Conservation (phyloP, 192 early-diverging fungal genomes). For the Backusella circina region DNA sequence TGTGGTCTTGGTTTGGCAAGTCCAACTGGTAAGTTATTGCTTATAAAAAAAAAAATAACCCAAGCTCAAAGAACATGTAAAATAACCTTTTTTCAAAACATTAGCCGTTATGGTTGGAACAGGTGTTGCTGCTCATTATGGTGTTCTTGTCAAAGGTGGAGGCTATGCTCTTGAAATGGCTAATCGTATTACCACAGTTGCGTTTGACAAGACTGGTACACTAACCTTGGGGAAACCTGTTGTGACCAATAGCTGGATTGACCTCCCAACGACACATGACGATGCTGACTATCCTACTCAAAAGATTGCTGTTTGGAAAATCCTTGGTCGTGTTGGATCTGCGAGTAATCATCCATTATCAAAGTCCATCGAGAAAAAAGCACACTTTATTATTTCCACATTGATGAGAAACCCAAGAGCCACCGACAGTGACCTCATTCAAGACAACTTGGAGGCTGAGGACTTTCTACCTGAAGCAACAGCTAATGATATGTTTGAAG, state of each 20-base stretch:
- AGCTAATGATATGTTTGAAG: slow-evolving; percentile 35
- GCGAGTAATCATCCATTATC: slow-evolving; percentile 73
- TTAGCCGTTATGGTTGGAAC: slow-evolving; percentile 72
- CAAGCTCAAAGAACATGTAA: neutral
- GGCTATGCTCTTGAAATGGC: slow-evolving; percentile 70
- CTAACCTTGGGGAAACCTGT: slow-evolving; percentile 67
- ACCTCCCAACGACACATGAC: neutral
- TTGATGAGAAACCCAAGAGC: neutral
- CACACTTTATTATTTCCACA: slow-evolving; percentile 4
- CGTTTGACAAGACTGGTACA: slow-evolving; percentile 87
- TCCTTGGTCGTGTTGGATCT: slow-evolving; percentile 45
- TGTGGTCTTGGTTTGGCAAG: slow-evolving; percentile 68
- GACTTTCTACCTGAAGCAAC: neutral
- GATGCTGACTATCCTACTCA: neutral
- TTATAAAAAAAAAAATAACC: too few relatives aligned
- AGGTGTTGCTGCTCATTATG: slow-evolving; percentile 60
- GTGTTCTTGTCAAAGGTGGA: slow-evolving; percentile 71
- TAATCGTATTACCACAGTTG: slow-evolving; percentile 54
- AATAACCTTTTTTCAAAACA: slow-evolving; percentile 4
- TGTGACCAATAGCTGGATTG: slow-evolving; percentile 36
- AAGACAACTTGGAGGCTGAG: slow-evolving; percentile 18
- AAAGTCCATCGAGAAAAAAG: slow-evolving; percentile 44
- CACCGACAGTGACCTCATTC: neutral
- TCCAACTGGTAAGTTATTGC: slow-evolving; percentile 43
- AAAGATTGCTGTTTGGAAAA: slow-evolving; percentile 30